Conservation (phyloP, 169 alveolate genomes). For the Cystoisospora suis region DNA sequence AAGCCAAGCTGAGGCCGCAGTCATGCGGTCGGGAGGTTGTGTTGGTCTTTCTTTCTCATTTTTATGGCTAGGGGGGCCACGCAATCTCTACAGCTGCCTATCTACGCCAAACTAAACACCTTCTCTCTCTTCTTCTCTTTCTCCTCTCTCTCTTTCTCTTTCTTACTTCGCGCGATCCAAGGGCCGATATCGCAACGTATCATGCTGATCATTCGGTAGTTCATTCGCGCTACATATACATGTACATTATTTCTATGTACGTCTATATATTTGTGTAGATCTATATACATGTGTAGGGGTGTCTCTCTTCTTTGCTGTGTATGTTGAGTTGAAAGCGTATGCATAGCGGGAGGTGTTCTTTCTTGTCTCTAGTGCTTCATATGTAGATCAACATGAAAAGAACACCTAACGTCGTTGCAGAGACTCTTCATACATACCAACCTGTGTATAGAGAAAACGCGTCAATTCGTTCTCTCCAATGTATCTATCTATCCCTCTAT, state of each 20-base stretch:
- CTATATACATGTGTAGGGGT: neutral
- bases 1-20: conserved; percentile 42
- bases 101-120: neutral
- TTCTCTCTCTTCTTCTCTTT: neutral
- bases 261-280: neutral
- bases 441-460: no score
- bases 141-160: neutral
- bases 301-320: neutral
- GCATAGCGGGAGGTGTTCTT: no score
- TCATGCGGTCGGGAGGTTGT: conserved; percentile 14
- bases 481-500: no score
- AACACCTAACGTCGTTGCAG: no score
- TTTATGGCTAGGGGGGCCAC: neutral
- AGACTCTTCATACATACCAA: no score
- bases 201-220: conserved; percentile 29
- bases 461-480: no score
- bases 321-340: no score
- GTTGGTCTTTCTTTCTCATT: neutral
- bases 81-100: conserved; percentile 17
- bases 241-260: no score
- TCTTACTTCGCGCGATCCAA: conserved; percentile 29
- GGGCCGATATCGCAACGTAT: conserved; percentile 14
- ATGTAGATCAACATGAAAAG: no score
- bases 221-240: neutral
- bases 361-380: no score